Evolutionary conservation across 345 rosid species (phyloP), one percentile per base, ranked within the genome.

Genomic region (Eucalyptus pauciflora): DNA sequence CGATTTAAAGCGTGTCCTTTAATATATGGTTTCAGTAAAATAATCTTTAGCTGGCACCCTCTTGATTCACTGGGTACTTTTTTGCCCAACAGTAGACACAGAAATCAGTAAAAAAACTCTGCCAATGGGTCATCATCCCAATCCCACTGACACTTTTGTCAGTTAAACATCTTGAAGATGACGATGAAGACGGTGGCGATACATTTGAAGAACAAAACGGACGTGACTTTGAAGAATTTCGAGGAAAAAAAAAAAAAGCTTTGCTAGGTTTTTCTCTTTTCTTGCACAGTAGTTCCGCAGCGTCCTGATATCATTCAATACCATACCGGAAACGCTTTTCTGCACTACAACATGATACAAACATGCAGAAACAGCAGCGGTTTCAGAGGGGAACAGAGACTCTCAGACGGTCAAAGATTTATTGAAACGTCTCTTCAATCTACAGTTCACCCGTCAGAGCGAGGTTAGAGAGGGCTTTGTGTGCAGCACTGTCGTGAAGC

Each of bases 391-490:
- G 29, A 76, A 90, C 87, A 87, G 87, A 46, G 58, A 86, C 90
- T 64, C 90, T 64, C 90, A 90, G 64, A 87, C 87, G 92, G 94
- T 93, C 94, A 93, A 92, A 87, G 92, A 86, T 90, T 64, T 90
- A 92, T 89, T 90, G 96, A 94, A 85, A 91, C 64, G 95, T 95
- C 96, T 89, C 89, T 90, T 95, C 96, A 90, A 69, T 90, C 89
- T 88, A 95, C 95, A 94, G 96, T 93, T 86, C 13, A 90, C 60
- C 91, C 90, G 89, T 89, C 92, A 88, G 91, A 88, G 87, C 88
- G 67, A 43, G 87, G n/a, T 58, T 90, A 71, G 25, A 29, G 69
- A 29, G 86, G 8, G 37, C 13, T 51, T 17, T 86, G 41, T 79
- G 79, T 58, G 91, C 93, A 90, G 92, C 93, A 89, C 93, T 91